These are phyloP conservation scores for Flaveria brownii DNA, from an alignment of 129 eudicot genomes.

Conservation along the genomic window DNA sequence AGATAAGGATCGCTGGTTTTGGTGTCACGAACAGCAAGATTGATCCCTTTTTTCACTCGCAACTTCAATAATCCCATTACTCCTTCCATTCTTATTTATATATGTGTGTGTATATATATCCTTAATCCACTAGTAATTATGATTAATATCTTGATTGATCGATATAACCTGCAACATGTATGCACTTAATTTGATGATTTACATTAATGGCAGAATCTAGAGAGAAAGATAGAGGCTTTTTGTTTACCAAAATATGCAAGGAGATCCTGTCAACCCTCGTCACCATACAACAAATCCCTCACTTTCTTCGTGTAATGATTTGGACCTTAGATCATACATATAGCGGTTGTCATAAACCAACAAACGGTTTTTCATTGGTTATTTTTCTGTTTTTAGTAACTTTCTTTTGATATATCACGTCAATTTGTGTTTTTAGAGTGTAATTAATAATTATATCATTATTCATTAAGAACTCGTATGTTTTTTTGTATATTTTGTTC, in stretches of 20 bases:
- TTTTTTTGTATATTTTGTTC: too few relatives aligned
- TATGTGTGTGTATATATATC: too few relatives aligned
- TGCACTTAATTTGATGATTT: too few relatives aligned
- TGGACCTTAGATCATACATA: constrained; percentile 3
- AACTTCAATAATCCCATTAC: constrained; percentile 48
- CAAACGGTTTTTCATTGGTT: too few relatives aligned
- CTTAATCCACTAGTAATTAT: too few relatives aligned
- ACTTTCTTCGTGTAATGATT: not conserved
- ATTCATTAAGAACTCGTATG: too few relatives aligned
- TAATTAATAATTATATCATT: too few relatives aligned
- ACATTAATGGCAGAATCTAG: not conserved
- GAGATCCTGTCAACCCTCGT: not conserved
- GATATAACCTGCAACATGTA: too few relatives aligned
- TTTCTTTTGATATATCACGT: too few relatives aligned
- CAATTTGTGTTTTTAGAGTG: too few relatives aligned
- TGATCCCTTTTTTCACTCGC: constrained; percentile 50
- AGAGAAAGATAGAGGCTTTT: not conserved
- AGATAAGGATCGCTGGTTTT: constrained; percentile 64
- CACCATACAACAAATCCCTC: too few relatives aligned
- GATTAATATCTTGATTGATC: not conserved
- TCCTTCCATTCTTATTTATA: constrained; percentile 41
- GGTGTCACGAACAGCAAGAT: constrained; percentile 61
- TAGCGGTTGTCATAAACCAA: not conserved
- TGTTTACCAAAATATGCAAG: constrained; percentile 19
- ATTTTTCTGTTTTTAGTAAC: too few relatives aligned